These are phyloP conservation scores for Massarina eburnea DNA, from an alignment of 2,329 filamentous ascomycete species.

Conservation along the genomic window DNA sequence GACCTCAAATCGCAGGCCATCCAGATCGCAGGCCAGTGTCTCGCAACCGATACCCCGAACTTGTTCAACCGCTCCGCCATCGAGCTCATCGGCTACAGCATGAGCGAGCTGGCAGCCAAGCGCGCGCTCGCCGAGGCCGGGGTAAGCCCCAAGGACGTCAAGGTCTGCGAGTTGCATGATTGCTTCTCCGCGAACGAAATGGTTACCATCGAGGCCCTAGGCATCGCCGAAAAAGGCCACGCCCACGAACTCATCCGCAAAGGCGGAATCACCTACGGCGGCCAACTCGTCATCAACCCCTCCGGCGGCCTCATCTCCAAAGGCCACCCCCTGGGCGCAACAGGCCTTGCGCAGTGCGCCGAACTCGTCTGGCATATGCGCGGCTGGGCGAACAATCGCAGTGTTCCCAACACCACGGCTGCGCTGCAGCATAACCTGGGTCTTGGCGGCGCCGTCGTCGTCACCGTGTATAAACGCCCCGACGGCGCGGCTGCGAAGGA, in stretches of 20 bases:
- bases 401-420: constrained; percentile 66
- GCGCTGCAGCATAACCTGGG: constrained; percentile 93
- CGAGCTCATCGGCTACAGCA: constrained; percentile 85
- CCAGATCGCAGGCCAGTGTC: constrained; percentile 80
- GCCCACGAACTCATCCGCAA: constrained; percentile 86
- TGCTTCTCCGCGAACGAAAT: constrained; percentile 97
- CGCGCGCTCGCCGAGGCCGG: constrained; percentile 75
- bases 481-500: constrained; percentile 68
- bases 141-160: constrained; percentile 66
- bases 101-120: constrained; percentile 71
- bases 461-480: constrained; percentile 83
- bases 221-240: constrained; percentile 73
- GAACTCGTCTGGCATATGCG: constrained; percentile 94
- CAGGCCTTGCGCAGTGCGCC: constrained; percentile 92
- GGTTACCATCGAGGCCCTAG: constrained; percentile 83
- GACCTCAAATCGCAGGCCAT: constrained; percentile 82
- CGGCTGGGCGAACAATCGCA: constrained; percentile 92
- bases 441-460: constrained; percentile 85
- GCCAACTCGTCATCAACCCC: constrained; percentile 82
- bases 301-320: constrained; percentile 95
- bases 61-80: constrained; percentile 81
- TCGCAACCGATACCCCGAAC: constrained; percentile 79
- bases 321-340: constrained; percentile 91
- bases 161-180: constrained; percentile 91
- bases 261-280: constrained; percentile 90